phyloP scores from a whole-genome alignment of 306 rosid genomes.

The Trifolium pratense region DNA sequence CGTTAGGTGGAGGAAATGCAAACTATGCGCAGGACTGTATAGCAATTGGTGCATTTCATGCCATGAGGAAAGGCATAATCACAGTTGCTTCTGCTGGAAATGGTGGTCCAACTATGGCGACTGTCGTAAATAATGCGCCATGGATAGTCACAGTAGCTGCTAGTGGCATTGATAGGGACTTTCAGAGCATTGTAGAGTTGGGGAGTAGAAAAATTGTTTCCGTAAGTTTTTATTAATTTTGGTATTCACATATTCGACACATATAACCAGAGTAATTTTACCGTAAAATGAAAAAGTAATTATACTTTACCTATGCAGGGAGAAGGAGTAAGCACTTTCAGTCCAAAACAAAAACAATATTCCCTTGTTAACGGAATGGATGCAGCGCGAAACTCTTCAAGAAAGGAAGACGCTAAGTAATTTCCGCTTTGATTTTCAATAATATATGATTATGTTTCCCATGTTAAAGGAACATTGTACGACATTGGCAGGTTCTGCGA shows the following conservation, averaged over 20 bases:
- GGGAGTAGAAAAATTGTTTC: constrained; percentile 70
- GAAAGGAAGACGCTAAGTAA: constrained; percentile 65
- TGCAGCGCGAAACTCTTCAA: constrained; percentile 51
- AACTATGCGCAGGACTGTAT: constrained; percentile 55
- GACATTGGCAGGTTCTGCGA: constrained; percentile 48
- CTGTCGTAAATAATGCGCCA: constrained; percentile 73
- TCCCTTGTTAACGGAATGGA: constrained; percentile 72
- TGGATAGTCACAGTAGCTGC: constrained; percentile 95
- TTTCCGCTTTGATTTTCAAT: background rate
- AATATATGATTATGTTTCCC: background rate
- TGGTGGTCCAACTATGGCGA: constrained; percentile 63
- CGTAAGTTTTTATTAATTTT: constrained; percentile 51
- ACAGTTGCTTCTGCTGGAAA: constrained; percentile 87
- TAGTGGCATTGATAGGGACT: constrained; percentile 77
- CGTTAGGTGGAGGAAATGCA: constrained; percentile 69
- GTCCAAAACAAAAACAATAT: constrained; percentile 53
- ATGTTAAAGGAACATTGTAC: background rate
- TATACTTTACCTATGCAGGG: constrained; percentile 55
- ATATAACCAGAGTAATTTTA: too few relatives aligned
- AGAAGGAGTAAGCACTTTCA: constrained; percentile 64
- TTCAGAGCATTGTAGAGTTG: constrained; percentile 60
- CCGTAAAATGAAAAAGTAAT: too few relatives aligned
- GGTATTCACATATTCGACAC: background rate
- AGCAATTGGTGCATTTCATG: constrained; percentile 79
- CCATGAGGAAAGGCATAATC: constrained; percentile 78